Evolutionary conservation across 2,329 filamentous ascomycete genomes (phyloP).

Genomic region (Stagonosporopsis cucurbitacearum): DNA sequence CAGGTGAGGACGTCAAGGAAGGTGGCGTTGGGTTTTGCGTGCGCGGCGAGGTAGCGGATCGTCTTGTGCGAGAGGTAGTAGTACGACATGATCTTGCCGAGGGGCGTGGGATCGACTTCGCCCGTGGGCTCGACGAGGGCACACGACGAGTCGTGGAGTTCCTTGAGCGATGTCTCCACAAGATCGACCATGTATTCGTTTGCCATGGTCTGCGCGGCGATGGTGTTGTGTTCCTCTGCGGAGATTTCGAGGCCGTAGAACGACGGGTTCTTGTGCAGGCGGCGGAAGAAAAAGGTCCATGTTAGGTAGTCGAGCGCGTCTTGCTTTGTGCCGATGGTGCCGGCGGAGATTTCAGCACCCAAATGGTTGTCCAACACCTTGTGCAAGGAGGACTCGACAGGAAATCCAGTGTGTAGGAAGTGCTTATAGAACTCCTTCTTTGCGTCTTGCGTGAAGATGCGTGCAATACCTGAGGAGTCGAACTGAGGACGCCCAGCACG

Average conservation of each 20-base stretch:
- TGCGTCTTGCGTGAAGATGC: constrained; percentile 95
- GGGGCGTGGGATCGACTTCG: constrained; percentile 84
- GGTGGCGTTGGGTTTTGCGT: constrained; percentile 75
- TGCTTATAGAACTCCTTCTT: constrained; percentile 99
- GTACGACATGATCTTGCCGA: constrained; percentile 99
- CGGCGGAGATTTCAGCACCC: constrained; percentile 90
- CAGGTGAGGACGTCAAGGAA: constrained; percentile 86
- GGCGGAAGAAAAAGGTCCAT: constrained; percentile 99
- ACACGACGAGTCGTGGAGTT: constrained; percentile 84
- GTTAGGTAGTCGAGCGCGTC: constrained; percentile 97
- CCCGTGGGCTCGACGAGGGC: constrained; percentile 83
- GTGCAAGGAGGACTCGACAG: constrained; percentile 94
- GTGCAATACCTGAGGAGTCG: constrained; percentile 91
- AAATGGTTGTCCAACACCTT: constrained; percentile 97
- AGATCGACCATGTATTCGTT: constrained; percentile 95
- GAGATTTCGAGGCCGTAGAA: constrained; percentile 97
- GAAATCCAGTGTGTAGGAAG: constrained; percentile 96
- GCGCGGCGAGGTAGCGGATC: constrained; percentile 79
- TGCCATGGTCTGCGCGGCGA: constrained; percentile 82
- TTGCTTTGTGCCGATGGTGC: constrained; percentile 91
- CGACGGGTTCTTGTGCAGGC: constrained; percentile 96
- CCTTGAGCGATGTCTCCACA: constrained; percentile 83
- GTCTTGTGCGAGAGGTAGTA: constrained; percentile 96
- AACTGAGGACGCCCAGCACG: constrained; percentile 96
- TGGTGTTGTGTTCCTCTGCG: constrained; percentile 87